Evolutionary conservation across 2,329 filamentous ascomycete genomes (phyloP), one percentile per base, ranked within the genome.

Genomic region (Didymella sp.): DNA sequence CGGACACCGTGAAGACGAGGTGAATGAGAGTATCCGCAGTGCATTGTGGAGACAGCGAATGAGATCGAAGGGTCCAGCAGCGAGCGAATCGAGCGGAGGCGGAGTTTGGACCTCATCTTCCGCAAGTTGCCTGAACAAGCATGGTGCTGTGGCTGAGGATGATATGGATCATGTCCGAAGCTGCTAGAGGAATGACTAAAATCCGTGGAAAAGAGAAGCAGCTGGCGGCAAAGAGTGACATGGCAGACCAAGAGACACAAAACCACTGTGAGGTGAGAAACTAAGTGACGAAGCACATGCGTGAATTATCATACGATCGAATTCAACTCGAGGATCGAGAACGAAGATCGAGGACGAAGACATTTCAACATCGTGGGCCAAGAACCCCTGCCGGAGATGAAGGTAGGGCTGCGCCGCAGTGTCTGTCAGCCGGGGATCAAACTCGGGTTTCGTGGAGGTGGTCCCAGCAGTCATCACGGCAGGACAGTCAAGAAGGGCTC

Each of bases 1-100:
- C 52, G 54, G 57, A 55, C 52, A 51, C 44, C 51, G 56, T 46
- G 55, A 64, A 47, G 54, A 66, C 59, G 58, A 65, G 43, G 63
- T 67, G 63, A 64, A 63, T 62, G 58, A 59, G 21, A 37, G 56
- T 35, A 53, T 11, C 48, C 38, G 38, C 38, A 31, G 3, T 47
- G 42, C 54, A 48, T 52, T 52, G 51, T 47, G 41, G 37, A 53
- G 21, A 40, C 44, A 54, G 51, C 55, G 46, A 63, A 57, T 61
- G 15, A 59, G 19, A 37, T 30, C 15, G 27, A 35, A 45, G 45
- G 40, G 49, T 50, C 25, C 58, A 48, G 54, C 33, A 2, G 33
- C 24, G 13, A 33, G 44, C 38, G 44, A 31, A 51, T 19, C 25
- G 21, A n/a, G 38, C 5, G 17, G 27, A 22, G 41, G 45, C 48